Evolutionary conservation across 2,329 filamentous ascomycete genomes (phyloP).

Genomic region (Canariomyces notabilis): DNA sequence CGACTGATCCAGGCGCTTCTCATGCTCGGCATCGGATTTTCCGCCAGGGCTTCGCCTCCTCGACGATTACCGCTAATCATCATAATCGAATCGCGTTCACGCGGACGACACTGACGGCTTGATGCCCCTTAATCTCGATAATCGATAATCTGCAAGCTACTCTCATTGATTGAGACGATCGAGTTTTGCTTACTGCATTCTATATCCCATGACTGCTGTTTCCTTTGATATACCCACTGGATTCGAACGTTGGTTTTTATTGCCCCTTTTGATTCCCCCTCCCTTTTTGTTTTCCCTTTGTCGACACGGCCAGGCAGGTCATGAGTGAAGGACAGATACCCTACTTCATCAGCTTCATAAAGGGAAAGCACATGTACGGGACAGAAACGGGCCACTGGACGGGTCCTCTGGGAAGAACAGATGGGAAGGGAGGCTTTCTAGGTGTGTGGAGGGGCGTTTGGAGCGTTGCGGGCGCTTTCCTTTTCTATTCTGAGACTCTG

Average conservation of each 20-base stretch:
- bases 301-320: neutral
- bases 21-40: too few species aligned
- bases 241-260: slow-evolving; percentile 9
- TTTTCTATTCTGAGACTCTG: too few species aligned
- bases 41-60: too few species aligned
- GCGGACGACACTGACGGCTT: slow-evolving; percentile 2
- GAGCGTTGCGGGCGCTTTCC: neutral
- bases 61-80: neutral
- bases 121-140: slow-evolving; percentile 1
- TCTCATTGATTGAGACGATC: slow-evolving; percentile 12
- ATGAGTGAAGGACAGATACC: neutral
- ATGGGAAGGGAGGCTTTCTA: neutral
- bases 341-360: neutral
- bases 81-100: slow-evolving; percentile 2
- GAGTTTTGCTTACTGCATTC: slow-evolving; percentile 5
- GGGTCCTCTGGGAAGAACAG: neutral
- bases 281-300: neutral
- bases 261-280: neutral
- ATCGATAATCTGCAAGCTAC: neutral
- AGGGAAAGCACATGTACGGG: neutral
- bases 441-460: neutral
- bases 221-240: slow-evolving; percentile 21
- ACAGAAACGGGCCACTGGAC: neutral
- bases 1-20: too few species aligned
- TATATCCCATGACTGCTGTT: slow-evolving; percentile 14